These are phyloP conservation scores for Lenzites betulinus DNA, from an alignment of 768 basidiomycete genomes.

Conservation along the genomic window DNA sequence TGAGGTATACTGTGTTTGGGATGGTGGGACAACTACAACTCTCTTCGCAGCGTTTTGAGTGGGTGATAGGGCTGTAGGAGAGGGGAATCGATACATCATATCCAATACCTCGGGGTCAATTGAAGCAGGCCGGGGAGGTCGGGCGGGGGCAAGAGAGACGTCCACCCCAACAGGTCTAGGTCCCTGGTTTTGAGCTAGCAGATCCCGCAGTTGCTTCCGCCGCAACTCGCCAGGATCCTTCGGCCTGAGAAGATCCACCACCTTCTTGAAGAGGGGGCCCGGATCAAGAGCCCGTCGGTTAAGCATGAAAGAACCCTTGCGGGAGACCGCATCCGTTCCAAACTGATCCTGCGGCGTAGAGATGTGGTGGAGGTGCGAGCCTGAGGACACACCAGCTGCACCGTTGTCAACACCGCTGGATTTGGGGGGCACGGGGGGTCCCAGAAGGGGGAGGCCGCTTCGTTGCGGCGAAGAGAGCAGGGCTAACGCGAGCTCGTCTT, in stretches of 20 bases:
- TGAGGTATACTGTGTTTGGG: neutral
- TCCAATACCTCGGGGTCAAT: conserved; percentile 3
- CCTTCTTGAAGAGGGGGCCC: neutral
- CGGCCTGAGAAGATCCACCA: neutral
- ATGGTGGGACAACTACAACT: neutral
- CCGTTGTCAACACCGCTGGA: neutral
- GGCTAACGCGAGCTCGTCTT: neutral
- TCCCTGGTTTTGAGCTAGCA: neutral
- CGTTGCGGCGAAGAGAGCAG: neutral
- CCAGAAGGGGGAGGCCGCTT: neutral
- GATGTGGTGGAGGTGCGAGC: neutral
- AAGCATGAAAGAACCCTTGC: neutral
- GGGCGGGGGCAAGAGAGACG: neutral
- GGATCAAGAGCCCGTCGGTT: neutral
- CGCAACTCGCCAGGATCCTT: neutral
- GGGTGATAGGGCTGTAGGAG: neutral
- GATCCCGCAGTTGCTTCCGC: neutral
- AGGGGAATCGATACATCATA: neutral
- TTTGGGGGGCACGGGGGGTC: neutral
- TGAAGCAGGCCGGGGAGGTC: conserved; percentile 1
- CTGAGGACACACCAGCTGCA: neutral
- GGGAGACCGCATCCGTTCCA: neutral
- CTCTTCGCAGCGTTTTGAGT: neutral
- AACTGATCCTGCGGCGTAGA: neutral
- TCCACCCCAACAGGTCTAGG: neutral